These are phyloP conservation scores for Oryza punctata DNA, from an alignment of 176 grass and related monocot genomes.

Conservation along the genomic window DNA sequence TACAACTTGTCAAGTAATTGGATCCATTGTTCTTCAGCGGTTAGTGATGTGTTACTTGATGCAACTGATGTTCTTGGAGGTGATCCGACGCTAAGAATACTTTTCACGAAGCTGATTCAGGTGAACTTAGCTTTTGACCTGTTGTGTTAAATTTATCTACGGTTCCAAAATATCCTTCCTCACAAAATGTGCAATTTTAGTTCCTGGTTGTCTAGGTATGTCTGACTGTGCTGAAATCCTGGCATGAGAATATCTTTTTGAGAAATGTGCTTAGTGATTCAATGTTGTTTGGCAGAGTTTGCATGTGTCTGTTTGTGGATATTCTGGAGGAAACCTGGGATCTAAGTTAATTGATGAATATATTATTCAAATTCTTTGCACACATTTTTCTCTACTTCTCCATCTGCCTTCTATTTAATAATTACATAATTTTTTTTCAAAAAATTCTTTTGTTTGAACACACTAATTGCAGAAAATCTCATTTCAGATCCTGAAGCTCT, in stretches of 20 bases:
- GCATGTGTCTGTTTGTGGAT: not conserved
- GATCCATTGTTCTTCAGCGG: slow-evolving; percentile 54
- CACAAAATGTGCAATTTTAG: slow-evolving; percentile 2
- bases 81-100: slow-evolving; percentile 75
- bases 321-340: too few species aligned
- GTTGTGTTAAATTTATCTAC: not conserved
- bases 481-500: too few species aligned
- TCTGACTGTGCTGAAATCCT: slow-evolving; percentile 8
- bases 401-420: too few species aligned
- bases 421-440: too few species aligned
- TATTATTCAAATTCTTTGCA: too few species aligned
- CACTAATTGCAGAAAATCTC: too few species aligned
- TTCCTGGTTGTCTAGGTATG: slow-evolving; percentile 20
- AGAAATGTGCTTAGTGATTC: not conserved
- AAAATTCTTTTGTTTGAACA: too few species aligned
- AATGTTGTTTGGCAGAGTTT: slow-evolving; percentile 10
- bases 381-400: too few species aligned
- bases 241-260: slow-evolving; percentile 7
- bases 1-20: slow-evolving; percentile 12
- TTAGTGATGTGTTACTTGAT: slow-evolving; percentile 91
- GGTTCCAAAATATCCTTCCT: slow-evolving; percentile 11
- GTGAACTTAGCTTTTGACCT: slow-evolving; percentile 43
- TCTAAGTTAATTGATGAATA: too few species aligned
- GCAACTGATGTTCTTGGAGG: slow-evolving; percentile 92
- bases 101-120: slow-evolving; percentile 87